Conservation (phyloP, 129 eudicot species). For the Tagetes patula region DNA sequence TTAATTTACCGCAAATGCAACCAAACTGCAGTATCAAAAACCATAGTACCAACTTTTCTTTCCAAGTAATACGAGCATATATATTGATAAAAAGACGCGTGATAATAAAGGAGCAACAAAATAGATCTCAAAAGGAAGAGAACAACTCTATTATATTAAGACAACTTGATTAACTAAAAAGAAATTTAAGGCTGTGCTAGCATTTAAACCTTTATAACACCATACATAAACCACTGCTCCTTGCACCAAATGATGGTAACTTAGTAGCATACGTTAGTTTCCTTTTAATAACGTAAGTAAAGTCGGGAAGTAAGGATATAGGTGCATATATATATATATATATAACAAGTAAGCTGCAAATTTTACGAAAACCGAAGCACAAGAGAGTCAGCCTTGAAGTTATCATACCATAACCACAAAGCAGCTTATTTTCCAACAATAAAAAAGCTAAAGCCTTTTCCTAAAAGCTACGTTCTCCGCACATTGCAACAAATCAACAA, state of each 20-base stretch:
- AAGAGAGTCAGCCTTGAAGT: conserved; percentile 3
- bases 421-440: neutral
- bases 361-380: neutral
- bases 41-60: neutral
- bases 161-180: conserved; percentile 4
- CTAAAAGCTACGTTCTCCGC: neutral
- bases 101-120: no score
- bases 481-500: conserved; percentile 16
- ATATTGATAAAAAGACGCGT: neutral
- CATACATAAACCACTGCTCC: neutral
- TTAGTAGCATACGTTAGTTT: neutral
- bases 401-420: neutral
- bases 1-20: neutral
- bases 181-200: conserved; percentile 10
- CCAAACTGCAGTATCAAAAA: neutral
- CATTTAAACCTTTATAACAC: neutral
- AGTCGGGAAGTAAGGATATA: neutral
- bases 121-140: neutral
- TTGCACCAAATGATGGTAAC: conserved; percentile 4
- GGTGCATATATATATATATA: neutral
- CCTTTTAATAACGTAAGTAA: neutral
- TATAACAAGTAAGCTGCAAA: neutral
- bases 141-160: neutral
- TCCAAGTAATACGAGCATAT: conserved; percentile 1
- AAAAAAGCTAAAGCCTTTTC: neutral